Conservation (phyloP, 768 basidiomycete genomes). For the Psilocybe sp. region DNA sequence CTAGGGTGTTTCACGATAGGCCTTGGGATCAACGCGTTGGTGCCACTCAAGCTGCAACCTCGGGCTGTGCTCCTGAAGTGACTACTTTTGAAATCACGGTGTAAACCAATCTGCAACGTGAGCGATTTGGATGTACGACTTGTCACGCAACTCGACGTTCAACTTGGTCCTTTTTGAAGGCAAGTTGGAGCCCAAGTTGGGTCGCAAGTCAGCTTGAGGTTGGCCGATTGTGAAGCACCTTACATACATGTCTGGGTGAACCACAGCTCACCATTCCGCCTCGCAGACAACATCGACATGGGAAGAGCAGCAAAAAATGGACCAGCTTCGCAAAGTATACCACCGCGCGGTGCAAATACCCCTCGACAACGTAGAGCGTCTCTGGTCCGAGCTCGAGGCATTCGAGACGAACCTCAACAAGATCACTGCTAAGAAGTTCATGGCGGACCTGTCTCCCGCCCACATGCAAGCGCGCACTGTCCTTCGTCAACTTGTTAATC, state of each 20-base stretch:
- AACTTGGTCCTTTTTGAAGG: too few relatives aligned
- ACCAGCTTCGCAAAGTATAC: constrained; percentile 86
- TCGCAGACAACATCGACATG: constrained; percentile 73
- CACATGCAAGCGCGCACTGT: constrained; percentile 95
- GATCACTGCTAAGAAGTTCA: constrained; percentile 95
- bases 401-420: constrained; percentile 90
- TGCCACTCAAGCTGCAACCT: too few relatives aligned
- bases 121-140: too few relatives aligned
- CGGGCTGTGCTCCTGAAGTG: too few relatives aligned
- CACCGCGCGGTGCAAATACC: constrained; percentile 94
- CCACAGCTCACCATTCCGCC: background rate
- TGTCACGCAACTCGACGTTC: too few relatives aligned
- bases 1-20: background rate
- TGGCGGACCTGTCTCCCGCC: constrained; percentile 86
- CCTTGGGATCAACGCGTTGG: too few relatives aligned
- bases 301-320: constrained; percentile 97
- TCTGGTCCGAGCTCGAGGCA: constrained; percentile 92
- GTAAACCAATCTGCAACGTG: too few relatives aligned
- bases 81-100: too few relatives aligned
- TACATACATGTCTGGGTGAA: background rate
- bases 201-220: too few relatives aligned
- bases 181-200: too few relatives aligned
- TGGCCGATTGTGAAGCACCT: background rate
- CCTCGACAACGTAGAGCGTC: constrained; percentile 84
- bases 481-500: constrained; percentile 74